These are phyloP conservation scores for Cerrena zonata DNA, from an alignment of 1,284 basidiomycete genomes.

Conservation along the genomic window DNA sequence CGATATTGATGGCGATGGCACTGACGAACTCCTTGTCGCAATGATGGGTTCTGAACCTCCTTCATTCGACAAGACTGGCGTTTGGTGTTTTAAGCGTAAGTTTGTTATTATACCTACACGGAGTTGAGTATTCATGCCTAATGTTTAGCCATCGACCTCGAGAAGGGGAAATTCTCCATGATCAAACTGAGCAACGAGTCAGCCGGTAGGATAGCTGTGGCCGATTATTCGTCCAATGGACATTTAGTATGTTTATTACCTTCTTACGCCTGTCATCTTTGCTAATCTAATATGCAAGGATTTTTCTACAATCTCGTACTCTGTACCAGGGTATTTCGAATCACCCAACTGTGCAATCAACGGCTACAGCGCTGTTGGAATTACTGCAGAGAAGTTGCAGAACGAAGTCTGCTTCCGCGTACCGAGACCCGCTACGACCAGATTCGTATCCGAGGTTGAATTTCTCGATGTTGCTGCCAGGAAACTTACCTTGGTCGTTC, in stretches of 20 bases:
- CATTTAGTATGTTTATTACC: conserved; percentile 5
- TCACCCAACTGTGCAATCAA: conserved; percentile 22
- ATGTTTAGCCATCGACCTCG: conserved; percentile 19
- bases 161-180: conserved; percentile 18
- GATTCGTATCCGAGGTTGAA: conserved; percentile 13
- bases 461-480: conserved; percentile 21
- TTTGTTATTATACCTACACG: conserved; percentile 5
- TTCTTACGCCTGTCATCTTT: no score
- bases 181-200: conserved; percentile 22
- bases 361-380: conserved; percentile 10
- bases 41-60: conserved; percentile 20
- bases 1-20: conserved; percentile 13
- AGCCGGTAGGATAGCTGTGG: conserved; percentile 24
- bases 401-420: conserved; percentile 24
- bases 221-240: conserved; percentile 6
- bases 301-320: conserved; percentile 28
- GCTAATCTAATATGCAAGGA: no score
- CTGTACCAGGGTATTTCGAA: conserved; percentile 27
- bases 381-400: conserved; percentile 19
- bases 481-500: conserved; percentile 20
- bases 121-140: conserved; percentile 13
- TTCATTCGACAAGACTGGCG: conserved; percentile 6
- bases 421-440: conserved; percentile 16
- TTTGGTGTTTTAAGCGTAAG: conserved; percentile 17
- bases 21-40: conserved; percentile 22